Base-by-base conservation (phyloP, 83 land plant genomes). In the Picea mariana region DNA sequence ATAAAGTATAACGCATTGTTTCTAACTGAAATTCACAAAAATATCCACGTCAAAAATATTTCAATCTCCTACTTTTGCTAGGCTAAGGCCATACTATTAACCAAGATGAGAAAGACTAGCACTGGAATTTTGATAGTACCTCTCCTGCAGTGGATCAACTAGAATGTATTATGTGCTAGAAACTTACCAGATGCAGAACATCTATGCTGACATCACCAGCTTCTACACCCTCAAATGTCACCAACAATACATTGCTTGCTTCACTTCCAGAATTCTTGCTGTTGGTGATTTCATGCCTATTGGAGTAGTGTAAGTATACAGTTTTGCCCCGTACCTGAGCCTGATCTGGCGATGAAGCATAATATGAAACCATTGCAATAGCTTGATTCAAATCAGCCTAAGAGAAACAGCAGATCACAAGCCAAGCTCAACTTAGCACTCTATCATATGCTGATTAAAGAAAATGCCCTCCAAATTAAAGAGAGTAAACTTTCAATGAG, bases 321-420 rank as follows among this genome's bases (percentile, higher is more conserved):
- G 95, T 91, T 80, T 94, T 96, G 6, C 97, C 97, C 27, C 97
- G 90, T 49, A 94, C 89, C 82, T 92, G 95, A 60, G 98, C 98
- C 62, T 97, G 97, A 75, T 96, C 97, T 6, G 95, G 89, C 4
- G 98, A 94, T 9, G 95, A 94, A 27, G 98, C 95, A 83, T 90
- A 94, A 75, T 92, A 96, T 27, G 98, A 92, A n/a, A 94, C 88
- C 98, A 96, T 96, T 4, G 90, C 66, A 79, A 96, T 96, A 2
- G 98, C 98, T 84, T 94, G 97, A 81, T 96, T 96, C 71, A 94
- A 67, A 31, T 96, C 98, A 12, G 79, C 89, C 98, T 95, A 85
- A 67, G 79, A 83, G 2, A 67, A 21, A 67, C 69, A 67, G 11
- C 27, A 21, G 13, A 26, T 21, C 69, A 26, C 27, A 26, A 21